phyloP scores from a whole-genome alignment of 2,329 filamentous ascomycete genomes.

The Neofusicoccum laricinum region DNA sequence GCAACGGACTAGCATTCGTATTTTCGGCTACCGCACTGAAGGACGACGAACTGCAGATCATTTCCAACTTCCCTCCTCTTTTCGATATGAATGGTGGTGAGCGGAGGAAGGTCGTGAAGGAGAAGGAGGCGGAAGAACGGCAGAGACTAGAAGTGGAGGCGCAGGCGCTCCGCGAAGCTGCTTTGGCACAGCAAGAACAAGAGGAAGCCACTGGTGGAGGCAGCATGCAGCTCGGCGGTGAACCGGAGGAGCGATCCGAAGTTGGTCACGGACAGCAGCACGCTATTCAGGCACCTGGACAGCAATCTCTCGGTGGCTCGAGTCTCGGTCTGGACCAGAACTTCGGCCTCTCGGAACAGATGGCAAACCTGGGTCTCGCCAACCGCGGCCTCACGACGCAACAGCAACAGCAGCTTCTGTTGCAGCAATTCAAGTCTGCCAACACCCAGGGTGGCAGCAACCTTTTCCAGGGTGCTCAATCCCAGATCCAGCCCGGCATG shows the following conservation, averaged over 20 bases:
- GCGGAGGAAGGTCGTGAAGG: constrained; percentile 69
- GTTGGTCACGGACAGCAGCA: constrained; percentile 59
- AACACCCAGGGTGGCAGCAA: constrained; percentile 54
- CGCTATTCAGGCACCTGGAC: constrained; percentile 73
- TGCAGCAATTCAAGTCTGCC: constrained; percentile 58
- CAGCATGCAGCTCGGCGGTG: constrained; percentile 85
- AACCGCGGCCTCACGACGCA: constrained; percentile 73
- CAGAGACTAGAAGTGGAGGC: constrained; percentile 50
- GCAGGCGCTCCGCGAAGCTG: constrained; percentile 48
- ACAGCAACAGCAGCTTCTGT: constrained; percentile 66
- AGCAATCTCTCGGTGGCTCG: constrained; percentile 52
- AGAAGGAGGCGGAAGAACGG: constrained; percentile 65
- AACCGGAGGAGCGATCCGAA: constrained; percentile 77
- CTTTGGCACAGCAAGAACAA: constrained; percentile 52
- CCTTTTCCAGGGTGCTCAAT: constrained; percentile 44
- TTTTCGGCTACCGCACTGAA: constrained; percentile 48
- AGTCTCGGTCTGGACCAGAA: constrained; percentile 33
- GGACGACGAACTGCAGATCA: constrained; percentile 49
- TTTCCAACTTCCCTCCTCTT: constrained; percentile 66
- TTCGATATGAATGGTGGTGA: constrained; percentile 81
- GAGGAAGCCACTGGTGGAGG: constrained; percentile 74
- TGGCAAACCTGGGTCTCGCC: constrained; percentile 41
- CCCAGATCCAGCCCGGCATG: constrained; percentile 40
- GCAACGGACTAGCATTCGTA: constrained; percentile 50
- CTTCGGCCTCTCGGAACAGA: constrained; percentile 35